Conservation (phyloP, 1,284 basidiomycete genomes). For the Pseudozyma hubeiensis region DNA sequence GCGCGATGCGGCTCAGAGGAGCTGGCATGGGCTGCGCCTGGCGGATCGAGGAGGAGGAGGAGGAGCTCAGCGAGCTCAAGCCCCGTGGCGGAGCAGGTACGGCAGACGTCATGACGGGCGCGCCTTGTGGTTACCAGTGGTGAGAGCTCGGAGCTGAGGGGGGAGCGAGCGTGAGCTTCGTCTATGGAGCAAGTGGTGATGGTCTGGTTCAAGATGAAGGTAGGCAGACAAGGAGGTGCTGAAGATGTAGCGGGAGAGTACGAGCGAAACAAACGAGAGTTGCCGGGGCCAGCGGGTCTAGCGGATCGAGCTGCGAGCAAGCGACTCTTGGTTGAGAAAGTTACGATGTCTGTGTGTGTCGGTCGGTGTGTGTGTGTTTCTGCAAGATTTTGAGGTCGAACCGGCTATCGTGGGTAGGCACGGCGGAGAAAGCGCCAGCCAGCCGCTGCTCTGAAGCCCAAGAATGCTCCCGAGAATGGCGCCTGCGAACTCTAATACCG, state of each 20-base stretch:
- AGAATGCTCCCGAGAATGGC: not conserved
- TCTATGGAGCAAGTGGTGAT: not conserved
- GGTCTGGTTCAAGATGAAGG: not conserved
- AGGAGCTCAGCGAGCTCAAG: conserved; percentile 19
- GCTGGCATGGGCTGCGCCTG: conserved; percentile 43
- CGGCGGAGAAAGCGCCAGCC: not conserved
- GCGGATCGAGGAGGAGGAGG: conserved; percentile 24
- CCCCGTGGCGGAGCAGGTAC: conserved; percentile 29
- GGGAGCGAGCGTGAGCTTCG: too few relatives aligned
- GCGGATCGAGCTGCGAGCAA: not conserved
- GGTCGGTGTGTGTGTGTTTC: not conserved
- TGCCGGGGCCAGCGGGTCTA: not conserved
- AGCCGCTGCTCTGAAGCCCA: not conserved
- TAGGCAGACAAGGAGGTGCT: not conserved
- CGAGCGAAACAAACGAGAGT: too few relatives aligned
- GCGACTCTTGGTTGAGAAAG: too few relatives aligned
- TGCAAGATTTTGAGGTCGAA: not conserved
- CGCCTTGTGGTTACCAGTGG: not conserved
- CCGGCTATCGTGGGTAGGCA: not conserved
- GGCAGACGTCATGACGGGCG: conserved; percentile 28
- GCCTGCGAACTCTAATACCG: not conserved
- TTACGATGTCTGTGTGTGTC: not conserved
- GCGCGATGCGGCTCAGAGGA: conserved; percentile 42
- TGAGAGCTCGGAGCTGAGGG: not conserved
- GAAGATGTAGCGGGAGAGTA: not conserved